Percentiles rank a stretch among this genome's conserved stretches.
Conservation (phyloP, 805 yeast species). For the Metschnikowia matae region DNA sequence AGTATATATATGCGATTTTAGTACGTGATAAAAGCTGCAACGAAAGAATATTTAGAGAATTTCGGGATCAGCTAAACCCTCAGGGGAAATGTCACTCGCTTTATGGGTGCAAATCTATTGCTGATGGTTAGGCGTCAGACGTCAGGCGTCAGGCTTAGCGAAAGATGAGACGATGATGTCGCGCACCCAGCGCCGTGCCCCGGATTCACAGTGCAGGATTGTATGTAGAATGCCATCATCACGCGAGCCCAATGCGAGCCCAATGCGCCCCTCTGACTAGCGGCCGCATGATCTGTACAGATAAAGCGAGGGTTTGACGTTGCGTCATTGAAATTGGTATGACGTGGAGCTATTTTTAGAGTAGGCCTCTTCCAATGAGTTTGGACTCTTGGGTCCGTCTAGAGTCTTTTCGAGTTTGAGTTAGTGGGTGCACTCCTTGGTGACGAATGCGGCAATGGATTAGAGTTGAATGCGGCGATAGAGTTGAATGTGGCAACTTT, state of each 20-base stretch:
- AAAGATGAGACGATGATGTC: not conserved
- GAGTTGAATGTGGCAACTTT: too few relatives aligned
- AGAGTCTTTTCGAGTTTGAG: too few relatives aligned
- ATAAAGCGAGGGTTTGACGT: not conserved
- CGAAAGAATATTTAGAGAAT: not conserved
- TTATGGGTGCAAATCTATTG: not conserved
- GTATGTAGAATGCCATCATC: not conserved
- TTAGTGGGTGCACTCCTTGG: too few relatives aligned
- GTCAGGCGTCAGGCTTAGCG: not conserved
- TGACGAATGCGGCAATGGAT: too few relatives aligned
- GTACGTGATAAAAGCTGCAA: not conserved
- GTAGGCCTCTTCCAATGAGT: too few relatives aligned
- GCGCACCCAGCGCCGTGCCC: conserved; percentile 1
- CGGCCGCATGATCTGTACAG: not conserved
- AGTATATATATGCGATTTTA: not conserved
- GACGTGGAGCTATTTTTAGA: not conserved
- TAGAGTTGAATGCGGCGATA: too few relatives aligned
- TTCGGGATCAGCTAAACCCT: too few relatives aligned
- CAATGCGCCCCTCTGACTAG: not conserved
- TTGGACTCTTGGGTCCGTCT: too few relatives aligned
- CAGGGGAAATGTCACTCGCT: not conserved
- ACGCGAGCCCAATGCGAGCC: conserved; percentile 2
- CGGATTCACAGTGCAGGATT: not conserved
- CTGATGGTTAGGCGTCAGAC: not conserved
- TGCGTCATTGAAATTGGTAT: not conserved